phyloP scores from a whole-genome alignment of 345 rosid species.

The Microcos paniculata region DNA sequence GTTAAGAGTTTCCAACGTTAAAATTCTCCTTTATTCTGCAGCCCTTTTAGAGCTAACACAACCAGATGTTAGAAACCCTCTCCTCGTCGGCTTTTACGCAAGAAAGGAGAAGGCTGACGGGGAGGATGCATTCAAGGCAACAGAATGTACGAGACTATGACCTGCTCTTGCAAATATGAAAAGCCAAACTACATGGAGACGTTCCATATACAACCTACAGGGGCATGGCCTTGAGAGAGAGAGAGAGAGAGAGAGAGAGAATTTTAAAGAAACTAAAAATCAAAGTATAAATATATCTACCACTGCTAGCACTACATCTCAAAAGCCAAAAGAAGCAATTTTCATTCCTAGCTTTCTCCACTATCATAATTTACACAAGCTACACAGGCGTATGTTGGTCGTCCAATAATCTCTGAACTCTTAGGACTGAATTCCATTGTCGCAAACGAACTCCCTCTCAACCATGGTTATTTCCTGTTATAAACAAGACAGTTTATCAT shows the following conservation, averaged over 20 bases:
- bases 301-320: slow-evolving; percentile 41
- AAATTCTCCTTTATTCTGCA: background rate
- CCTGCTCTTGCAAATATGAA: slow-evolving; percentile 28
- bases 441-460: slow-evolving; percentile 28
- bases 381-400: slow-evolving; percentile 23
- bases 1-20: too few species aligned
- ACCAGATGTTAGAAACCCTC: background rate
- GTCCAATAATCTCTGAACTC: slow-evolving; percentile 17
- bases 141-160: background rate
- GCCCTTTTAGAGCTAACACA: background rate
- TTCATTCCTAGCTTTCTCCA: slow-evolving; percentile 37
- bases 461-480: slow-evolving; percentile 61
- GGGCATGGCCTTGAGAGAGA: slow-evolving; percentile 31
- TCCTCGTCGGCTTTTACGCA: background rate
- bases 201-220: slow-evolving; percentile 43
- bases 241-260: slow-evolving; percentile 31
- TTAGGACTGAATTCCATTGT: slow-evolving; percentile 7
- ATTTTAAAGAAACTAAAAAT: slow-evolving; percentile 26
- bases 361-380: background rate
- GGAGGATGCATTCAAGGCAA: background rate
- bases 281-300: slow-evolving; percentile 49
- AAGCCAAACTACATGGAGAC: slow-evolving; percentile 30
- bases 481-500: slow-evolving; percentile 21
- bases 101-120: background rate
- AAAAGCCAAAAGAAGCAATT: slow-evolving; percentile 36